A percentile compares a stretch with the other conserved stretches of the same genome.
These are phyloP conservation scores for Paraconiothyrium brasiliense DNA, from an alignment of 2,329 filamentous ascomycete species.

Conservation along the genomic window DNA sequence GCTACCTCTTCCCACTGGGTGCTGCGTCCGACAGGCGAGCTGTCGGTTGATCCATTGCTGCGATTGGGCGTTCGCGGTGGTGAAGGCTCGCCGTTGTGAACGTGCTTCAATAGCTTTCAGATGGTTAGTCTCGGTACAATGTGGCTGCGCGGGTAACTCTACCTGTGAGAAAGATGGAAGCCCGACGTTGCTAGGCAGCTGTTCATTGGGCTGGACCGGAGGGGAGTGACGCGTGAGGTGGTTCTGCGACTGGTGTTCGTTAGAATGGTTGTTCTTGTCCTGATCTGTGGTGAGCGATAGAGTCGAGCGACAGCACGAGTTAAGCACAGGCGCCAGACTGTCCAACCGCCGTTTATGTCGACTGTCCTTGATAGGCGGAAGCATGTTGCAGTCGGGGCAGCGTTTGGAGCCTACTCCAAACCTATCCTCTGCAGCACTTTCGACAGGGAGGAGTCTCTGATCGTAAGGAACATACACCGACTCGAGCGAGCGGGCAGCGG, in stretches of 20 bases:
- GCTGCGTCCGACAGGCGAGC: conserved; percentile 33
- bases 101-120: conserved; percentile 36
- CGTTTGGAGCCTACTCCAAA: background rate
- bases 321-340: background rate
- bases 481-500: background rate
- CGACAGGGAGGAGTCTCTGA: background rate
- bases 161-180: conserved; percentile 47
- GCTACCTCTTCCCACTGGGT: conserved; percentile 42
- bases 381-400: background rate
- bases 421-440: background rate
- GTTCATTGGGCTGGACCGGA: conserved; percentile 45
- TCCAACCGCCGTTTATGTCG: background rate
- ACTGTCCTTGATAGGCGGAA: background rate
- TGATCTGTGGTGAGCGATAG: background rate
- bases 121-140: conserved; percentile 17
- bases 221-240: conserved; percentile 44
- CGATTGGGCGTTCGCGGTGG: conserved; percentile 46
- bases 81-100: conserved; percentile 36
- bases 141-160: background rate
- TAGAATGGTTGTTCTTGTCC: conserved; percentile 5
- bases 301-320: background rate
- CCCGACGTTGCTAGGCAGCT: conserved; percentile 29
- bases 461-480: too few relatives aligned
- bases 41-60: conserved; percentile 36
- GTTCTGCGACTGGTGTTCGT: conserved; percentile 28